Percentiles rank a stretch among this genome's conserved stretches.
Conservation (phyloP, 331 rosid genomes). For the Malus hybrid region DNA sequence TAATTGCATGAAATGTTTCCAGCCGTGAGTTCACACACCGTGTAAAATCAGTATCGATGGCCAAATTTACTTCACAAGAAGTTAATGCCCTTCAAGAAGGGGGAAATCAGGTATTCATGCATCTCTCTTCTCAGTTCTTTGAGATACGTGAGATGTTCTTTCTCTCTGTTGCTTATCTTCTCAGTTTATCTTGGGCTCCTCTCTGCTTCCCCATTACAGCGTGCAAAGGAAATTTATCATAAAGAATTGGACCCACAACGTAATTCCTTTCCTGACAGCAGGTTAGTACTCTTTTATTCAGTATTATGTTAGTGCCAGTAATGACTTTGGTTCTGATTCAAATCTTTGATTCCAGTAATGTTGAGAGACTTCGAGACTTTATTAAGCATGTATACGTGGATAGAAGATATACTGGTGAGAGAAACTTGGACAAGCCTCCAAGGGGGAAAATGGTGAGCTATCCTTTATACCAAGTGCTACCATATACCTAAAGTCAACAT, state of each 20-base stretch:
- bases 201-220: slow-evolving; percentile 44
- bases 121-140: slow-evolving; percentile 5
- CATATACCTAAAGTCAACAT: not conserved
- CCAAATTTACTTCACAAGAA: slow-evolving; percentile 62
- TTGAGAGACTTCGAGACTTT: slow-evolving; percentile 81
- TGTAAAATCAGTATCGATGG: slow-evolving; percentile 52
- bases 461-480: not conserved
- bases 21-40: slow-evolving; percentile 97
- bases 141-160: not conserved
- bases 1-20: slow-evolving; percentile 24
- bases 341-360: slow-evolving; percentile 59
- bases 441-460: slow-evolving; percentile 48
- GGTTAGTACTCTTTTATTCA: slow-evolving; percentile 28
- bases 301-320: not conserved
- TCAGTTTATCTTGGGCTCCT: slow-evolving; percentile 12
- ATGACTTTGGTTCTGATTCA: slow-evolving; percentile 33
- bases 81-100: slow-evolving; percentile 92
- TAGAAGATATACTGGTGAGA: slow-evolving; percentile 73
- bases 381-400: slow-evolving; percentile 90
- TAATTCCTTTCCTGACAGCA: slow-evolving; percentile 80
- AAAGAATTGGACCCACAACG: slow-evolving; percentile 88
- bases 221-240: slow-evolving; percentile 73
- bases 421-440: slow-evolving; percentile 63
- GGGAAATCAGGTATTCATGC: slow-evolving; percentile 76
- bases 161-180: slow-evolving; percentile 14